These are phyloP conservation scores for Picea abies DNA, from an alignment of 83 land plant species.

Conservation along the genomic window DNA sequence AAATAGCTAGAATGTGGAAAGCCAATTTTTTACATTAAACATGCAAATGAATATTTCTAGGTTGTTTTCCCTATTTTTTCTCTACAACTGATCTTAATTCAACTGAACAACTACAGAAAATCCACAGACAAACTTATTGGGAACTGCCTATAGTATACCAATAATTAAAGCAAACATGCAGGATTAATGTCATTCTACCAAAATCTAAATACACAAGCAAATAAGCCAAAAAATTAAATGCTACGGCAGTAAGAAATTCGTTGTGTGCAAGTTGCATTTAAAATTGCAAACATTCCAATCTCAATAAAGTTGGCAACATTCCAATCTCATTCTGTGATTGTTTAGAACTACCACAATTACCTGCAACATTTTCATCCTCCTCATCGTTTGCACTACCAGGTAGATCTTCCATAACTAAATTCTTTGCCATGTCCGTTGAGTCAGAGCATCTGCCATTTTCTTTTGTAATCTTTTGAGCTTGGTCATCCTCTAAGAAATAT, in stretches of 20 bases:
- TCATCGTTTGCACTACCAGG: conserved; percentile 5
- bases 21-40: too few species aligned
- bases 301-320: neutral
- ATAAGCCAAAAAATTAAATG: neutral
- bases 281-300: neutral
- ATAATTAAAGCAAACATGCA: neutral
- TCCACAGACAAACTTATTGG: too few species aligned
- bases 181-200: neutral
- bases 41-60: too few species aligned
- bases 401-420: conserved; percentile 5
- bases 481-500: neutral
- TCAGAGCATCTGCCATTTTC: neutral
- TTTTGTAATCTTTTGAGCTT: neutral
- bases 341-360: neutral
- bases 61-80: too few species aligned
- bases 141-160: neutral
- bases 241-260: neutral
- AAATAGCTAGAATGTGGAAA: too few species aligned
- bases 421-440: neutral
- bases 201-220: neutral
- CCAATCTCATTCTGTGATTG: too few species aligned
- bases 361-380: conserved; percentile 9
- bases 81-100: too few species aligned
- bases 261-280: neutral
- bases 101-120: too few species aligned